These are phyloP conservation scores for Colletotrichum cordylinicola DNA, from an alignment of 2,329 filamentous ascomycete species.

Conservation along the genomic window DNA sequence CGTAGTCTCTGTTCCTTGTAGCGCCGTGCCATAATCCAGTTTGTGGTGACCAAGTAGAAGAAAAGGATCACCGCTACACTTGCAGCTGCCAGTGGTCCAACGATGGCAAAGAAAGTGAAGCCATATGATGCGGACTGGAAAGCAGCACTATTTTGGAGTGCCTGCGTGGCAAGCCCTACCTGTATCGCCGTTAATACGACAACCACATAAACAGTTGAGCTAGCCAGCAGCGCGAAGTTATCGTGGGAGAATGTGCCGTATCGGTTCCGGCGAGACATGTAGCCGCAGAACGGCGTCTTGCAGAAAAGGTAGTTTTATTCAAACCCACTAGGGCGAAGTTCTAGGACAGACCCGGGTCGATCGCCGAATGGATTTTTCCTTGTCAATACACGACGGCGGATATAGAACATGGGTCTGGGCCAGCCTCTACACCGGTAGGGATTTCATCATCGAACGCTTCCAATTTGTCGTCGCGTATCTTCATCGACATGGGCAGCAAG, in stretches of 20 bases:
- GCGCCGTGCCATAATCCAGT: too few species aligned
- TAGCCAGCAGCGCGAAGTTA: slow-evolving; percentile 43
- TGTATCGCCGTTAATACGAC: slow-evolving; percentile 55
- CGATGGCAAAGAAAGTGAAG: too few species aligned
- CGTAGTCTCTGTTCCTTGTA: too few species aligned
- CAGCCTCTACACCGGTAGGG: not conserved
- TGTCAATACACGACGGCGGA: slow-evolving; percentile 35
- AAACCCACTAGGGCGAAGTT: too few species aligned
- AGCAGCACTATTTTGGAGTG: slow-evolving; percentile 24
- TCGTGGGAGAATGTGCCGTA: slow-evolving; percentile 47
- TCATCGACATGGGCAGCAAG: too few species aligned
- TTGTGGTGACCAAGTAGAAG: too few species aligned
- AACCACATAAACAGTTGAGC: slow-evolving; percentile 45
- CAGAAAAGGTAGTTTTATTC: slow-evolving; percentile 38
- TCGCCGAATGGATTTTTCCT: too few species aligned
- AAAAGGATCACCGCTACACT: too few species aligned
- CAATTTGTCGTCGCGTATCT: too few species aligned
- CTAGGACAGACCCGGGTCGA: too few species aligned
- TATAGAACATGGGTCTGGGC: slow-evolving; percentile 17
- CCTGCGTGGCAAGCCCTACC: slow-evolving; percentile 43
- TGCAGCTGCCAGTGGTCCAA: too few species aligned
- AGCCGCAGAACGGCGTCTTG: slow-evolving; percentile 27
- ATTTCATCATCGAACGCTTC: too few species aligned
- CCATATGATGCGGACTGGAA: slow-evolving; percentile 44
- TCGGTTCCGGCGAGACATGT: slow-evolving; percentile 28